Evolutionary conservation across 2,329 filamentous ascomycete genomes (phyloP), one percentile per base, ranked within the genome.

Genomic region (Sclerotinia glacialis): DNA sequence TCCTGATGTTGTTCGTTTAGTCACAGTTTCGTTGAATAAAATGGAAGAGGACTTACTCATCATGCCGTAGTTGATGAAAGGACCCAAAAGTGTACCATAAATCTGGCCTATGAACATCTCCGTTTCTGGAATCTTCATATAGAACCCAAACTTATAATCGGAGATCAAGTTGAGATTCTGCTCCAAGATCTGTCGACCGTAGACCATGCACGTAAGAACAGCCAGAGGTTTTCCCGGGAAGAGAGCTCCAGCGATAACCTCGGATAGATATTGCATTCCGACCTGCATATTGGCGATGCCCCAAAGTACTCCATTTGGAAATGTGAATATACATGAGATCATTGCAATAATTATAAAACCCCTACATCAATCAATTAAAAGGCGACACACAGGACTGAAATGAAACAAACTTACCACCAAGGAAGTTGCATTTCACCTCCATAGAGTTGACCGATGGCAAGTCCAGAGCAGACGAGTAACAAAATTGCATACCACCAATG

Each of bases 401-500:
- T 0, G 4, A 2, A 23, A 16, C 1, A 28, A 5, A 64, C 62
- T 21, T 64, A 64, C 73, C 74, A 76, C 68, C 70, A 72, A 42
- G 70, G 67, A 31, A 72, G 52, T 5, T 66, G 66, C 49, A 90
- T 91, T 0, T 85, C 84, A 72, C 86, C 91, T 1, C 78, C 82
- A 16, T 87, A 78, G 2, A 87, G 80, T 31, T 49, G 50, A 31
- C 67, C 71, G 0, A 74, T 60, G 21, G 65, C 69, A 1, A 86
- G 75, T 1, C 75, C 81, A 37, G 84, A 78, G 75, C 83, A 83
- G 63, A 79, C 21, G 5, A 79, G 67, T 26, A 66, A 53, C 6
- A 66, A 26, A n/a, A 83, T 79, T 23, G 84, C 77, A 66, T 86
- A 88, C 85, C 85, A 88, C 83, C 83, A 86, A 58, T 83, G 74